Percentiles rank a stretch among this genome's conserved stretches.
Conservation (phyloP, 2,329 filamentous ascomycete genomes). For the Magnaporthiopsis rhizophila region DNA sequence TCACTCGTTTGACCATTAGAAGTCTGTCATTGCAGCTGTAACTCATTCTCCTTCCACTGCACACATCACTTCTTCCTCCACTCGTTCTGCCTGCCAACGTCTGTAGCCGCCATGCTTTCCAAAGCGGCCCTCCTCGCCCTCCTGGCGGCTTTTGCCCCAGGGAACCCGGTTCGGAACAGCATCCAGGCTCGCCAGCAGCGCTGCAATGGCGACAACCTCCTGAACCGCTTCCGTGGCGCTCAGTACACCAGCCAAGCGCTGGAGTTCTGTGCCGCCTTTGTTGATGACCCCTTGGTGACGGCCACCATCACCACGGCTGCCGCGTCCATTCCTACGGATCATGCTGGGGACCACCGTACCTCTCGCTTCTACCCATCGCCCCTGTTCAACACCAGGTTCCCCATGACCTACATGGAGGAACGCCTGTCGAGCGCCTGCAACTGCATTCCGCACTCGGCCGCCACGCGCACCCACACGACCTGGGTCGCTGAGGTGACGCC, state of each 20-base stretch:
- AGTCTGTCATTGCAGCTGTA: not conserved
- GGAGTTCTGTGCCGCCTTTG: constrained; percentile 2
- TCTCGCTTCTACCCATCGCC: constrained; percentile 3
- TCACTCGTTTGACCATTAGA: not conserved
- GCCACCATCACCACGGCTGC: constrained; percentile 2
- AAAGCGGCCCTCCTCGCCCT: not conserved
- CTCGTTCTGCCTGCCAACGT: not conserved
- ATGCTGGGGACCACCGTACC: too few species aligned
- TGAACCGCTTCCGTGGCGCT: constrained; percentile 1
- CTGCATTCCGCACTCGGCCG: not conserved
- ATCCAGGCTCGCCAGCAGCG: not conserved
- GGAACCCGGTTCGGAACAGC: not conserved
- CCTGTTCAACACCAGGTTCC: not conserved
- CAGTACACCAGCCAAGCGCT: not conserved
- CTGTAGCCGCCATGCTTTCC: not conserved
- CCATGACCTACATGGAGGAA: not conserved
- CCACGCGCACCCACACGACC: not conserved
- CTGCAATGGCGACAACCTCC: constrained; percentile 3
- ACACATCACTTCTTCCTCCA: not conserved
- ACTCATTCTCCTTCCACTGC: not conserved
- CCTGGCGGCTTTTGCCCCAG: not conserved
- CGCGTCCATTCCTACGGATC: not conserved
- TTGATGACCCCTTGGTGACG: not conserved
- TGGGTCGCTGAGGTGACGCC: not conserved
- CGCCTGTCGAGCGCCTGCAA: constrained; percentile 7